phyloP scores from a whole-genome alignment of 176 grass and related monocot species.

The Hordeum marinum region DNA sequence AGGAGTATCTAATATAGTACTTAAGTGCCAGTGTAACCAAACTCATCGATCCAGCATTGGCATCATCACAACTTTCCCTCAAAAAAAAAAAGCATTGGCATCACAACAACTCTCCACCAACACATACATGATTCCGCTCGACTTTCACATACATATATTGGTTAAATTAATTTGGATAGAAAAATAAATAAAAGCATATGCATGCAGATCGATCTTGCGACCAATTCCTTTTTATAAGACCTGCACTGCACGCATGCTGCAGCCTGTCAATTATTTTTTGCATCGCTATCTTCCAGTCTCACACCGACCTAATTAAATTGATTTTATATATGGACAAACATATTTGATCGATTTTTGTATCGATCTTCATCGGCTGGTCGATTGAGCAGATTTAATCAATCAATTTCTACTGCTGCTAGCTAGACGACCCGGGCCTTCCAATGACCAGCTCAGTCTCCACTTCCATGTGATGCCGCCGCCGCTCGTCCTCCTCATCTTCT shows the following conservation, averaged over 20 bases:
- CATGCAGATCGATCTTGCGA: background rate
- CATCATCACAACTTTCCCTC: no score
- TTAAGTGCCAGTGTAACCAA: no score
- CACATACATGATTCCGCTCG: background rate
- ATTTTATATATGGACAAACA: background rate
- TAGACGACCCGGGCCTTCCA: constrained; percentile 31
- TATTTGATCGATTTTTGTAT: background rate
- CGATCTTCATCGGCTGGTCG: background rate
- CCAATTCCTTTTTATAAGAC: background rate
- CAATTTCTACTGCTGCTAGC: background rate
- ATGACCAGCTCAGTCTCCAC: constrained; percentile 79
- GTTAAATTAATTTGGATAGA: background rate
- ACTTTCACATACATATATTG: background rate
- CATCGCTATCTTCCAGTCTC: background rate
- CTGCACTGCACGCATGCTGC: background rate
- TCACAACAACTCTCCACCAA: background rate
- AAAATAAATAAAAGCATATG: background rate
- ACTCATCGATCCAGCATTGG: no score
- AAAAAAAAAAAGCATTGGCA: no score
- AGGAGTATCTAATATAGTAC: no score
- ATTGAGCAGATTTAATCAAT: background rate
- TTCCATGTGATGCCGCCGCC: background rate
- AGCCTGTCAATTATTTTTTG: no score
- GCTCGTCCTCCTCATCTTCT: background rate
- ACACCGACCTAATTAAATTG: background rate